Base-by-base conservation (phyloP, 371 early-diverging fungal genomes). In the Basidiobolus meristosporus region DNA sequence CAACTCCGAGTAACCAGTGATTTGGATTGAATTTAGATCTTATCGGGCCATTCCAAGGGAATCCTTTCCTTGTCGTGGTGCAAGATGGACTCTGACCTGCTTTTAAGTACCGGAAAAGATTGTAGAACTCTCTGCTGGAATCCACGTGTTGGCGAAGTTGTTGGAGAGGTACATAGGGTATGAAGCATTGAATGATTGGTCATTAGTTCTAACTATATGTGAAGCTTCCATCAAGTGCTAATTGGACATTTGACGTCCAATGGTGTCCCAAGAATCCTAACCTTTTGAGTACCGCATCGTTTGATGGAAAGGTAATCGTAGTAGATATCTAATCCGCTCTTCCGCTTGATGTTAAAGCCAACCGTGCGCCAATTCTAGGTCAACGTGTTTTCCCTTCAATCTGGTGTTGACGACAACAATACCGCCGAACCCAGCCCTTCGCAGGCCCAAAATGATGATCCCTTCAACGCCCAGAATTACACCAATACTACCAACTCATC, bases 211-310 rank as follows among this genome's bases (percentile, higher is more conserved):
- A n/a, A n/a, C n/a, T n/a, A n/a, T n/a, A n/a, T n/a, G n/a, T n/a
- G 29, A 60, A 75, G 57, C 62, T 91, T 34, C 75, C 82, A 12
- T 61, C 60, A 38, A 68, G 72, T 41, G 59, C 63, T 48, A 89
- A 88, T 59, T 90, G 90, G 89, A 62, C 80, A 9, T 89, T 89
- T 57, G 84, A 91, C 46, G 87, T 81, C 15, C 84, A 83, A 47
- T 91, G 90, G 89, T 89, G 83, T 51, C 77, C 83, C 35, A 58
- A 74, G 22, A 90, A 95, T 54, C 96, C 96, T 3, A 87, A 90
- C 44, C 54, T 86, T 28, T 56, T 89, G 33, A 73, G 76, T 20
- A 70, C 82, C 30, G 74, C 89, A 3, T 84, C 86, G 0, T 90
- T 82, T 47, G 92, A 90, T 59, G 90, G 89, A 14, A 68, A 71